Evolutionary conservation across 2,329 filamentous ascomycete genomes (phyloP).

Genomic region (Colletotrichum eleusines): DNA sequence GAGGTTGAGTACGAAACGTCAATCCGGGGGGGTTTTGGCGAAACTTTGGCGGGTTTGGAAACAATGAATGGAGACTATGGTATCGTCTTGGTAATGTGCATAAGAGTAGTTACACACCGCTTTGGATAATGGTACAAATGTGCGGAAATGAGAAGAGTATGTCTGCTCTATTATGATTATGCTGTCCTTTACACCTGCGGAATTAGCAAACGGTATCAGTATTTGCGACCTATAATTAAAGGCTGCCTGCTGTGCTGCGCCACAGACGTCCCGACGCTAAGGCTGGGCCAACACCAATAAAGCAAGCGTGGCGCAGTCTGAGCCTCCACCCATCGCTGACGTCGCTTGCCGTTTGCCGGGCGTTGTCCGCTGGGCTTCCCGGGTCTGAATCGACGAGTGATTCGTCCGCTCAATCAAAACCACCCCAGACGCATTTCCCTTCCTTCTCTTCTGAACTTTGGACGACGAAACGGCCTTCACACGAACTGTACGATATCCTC

Average conservation of each 20-base stretch:
- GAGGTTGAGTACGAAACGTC: background rate
- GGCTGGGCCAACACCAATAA: background rate
- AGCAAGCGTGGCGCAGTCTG: conserved; percentile 27
- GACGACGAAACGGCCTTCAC: conserved; percentile 35
- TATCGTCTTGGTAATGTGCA: background rate
- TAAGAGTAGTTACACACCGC: background rate
- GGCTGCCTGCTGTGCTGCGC: conserved; percentile 29
- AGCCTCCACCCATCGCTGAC: conserved; percentile 42
- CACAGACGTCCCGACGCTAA: conserved; percentile 21
- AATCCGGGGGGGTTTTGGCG: background rate
- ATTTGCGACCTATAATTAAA: background rate
- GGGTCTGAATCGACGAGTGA: conserved; percentile 29
- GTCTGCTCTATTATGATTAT: too few relatives aligned
- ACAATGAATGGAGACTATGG: background rate
- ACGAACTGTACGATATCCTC: conserved; percentile 26
- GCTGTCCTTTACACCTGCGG: background rate
- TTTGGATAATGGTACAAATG: background rate
- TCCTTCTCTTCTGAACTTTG: conserved; percentile 16
- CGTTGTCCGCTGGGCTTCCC: conserved; percentile 30
- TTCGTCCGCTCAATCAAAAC: conserved; percentile 41
- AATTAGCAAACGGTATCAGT: conserved; percentile 14
- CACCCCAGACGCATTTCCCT: conserved; percentile 10
- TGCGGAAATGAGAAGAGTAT: background rate
- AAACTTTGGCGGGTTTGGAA: conserved; percentile 2
- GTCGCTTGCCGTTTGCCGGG: conserved; percentile 42